These are phyloP conservation scores for Rhizopogon vinicolor DNA, from an alignment of 768 basidiomycete species.

Conservation along the genomic window DNA sequence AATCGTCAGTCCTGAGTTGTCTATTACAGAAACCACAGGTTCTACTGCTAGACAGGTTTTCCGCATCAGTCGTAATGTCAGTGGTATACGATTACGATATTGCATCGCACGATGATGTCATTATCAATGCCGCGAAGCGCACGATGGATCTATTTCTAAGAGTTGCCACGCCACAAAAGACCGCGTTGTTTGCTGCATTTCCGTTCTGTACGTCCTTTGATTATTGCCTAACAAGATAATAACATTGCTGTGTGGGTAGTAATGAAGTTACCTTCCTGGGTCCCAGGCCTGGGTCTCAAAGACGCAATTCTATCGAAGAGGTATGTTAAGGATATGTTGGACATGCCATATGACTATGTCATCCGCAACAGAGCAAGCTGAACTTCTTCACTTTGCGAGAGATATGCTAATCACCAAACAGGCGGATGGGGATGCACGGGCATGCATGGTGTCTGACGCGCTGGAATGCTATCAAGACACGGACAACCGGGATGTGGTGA, in stretches of 20 bases:
- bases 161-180: neutral
- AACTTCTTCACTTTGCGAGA: too few relatives aligned
- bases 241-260: constrained; percentile 4
- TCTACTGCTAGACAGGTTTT: neutral
- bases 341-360: constrained; percentile 11
- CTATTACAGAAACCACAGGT: neutral
- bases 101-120: neutral
- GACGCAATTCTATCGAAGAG: constrained; percentile 8
- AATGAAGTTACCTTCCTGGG: constrained; percentile 17
- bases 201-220: neutral
- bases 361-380: neutral
- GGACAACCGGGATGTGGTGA: too few relatives aligned
- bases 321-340: constrained; percentile 1
- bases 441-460: too few relatives aligned
- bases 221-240: neutral
- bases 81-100: constrained; percentile 1
- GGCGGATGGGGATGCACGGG: too few relatives aligned
- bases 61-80: constrained; percentile 20
- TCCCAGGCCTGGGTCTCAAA: constrained; percentile 22
- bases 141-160: neutral
- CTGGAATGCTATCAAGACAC: too few relatives aligned
- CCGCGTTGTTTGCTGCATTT: neutral
- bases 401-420: too few relatives aligned
- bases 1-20: constrained; percentile 14
- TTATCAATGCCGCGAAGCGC: neutral